A percentile compares a stretch with the other conserved stretches of the same genome.
phyloP scores from a whole-genome alignment of 257 asterid genomes.

The Euphrasia confusa region DNA sequence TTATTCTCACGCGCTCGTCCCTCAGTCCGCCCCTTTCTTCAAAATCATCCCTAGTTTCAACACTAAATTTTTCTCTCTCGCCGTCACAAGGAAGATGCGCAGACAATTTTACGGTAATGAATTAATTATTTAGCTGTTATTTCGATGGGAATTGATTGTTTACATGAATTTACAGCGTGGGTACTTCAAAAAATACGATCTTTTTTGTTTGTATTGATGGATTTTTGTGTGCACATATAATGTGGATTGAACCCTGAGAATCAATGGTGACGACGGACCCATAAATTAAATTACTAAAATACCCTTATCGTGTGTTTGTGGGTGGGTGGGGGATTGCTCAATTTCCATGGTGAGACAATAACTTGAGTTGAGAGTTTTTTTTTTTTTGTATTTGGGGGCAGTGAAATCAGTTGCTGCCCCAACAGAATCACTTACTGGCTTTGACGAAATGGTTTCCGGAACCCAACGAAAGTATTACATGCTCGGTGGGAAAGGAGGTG shows the following conservation, averaged over 20 bases:
- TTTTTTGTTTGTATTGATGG: too few relatives aligned
- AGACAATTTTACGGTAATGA: slow-evolving; percentile 39
- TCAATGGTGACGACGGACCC: neutral
- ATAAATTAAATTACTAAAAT: neutral
- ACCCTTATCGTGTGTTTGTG: neutral
- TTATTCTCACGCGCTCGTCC: slow-evolving; percentile 25
- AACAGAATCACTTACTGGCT: slow-evolving; percentile 60
- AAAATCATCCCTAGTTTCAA: slow-evolving; percentile 36
- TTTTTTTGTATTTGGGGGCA: slow-evolving; percentile 28
- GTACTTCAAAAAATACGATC: slow-evolving; percentile 8
- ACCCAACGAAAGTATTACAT: slow-evolving; percentile 88
- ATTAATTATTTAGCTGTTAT: too few relatives aligned
- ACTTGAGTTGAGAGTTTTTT: slow-evolving; percentile 14
- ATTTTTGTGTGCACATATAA: too few relatives aligned
- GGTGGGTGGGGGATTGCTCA: neutral
- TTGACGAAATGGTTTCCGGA: slow-evolving; percentile 89
- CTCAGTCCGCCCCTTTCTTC: slow-evolving; percentile 31
- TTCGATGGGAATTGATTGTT: neutral
- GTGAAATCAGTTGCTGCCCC: slow-evolving; percentile 80
- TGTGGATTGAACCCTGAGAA: neutral
- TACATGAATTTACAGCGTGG: slow-evolving; percentile 1
- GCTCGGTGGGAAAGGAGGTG: slow-evolving; percentile 99
- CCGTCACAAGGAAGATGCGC: slow-evolving; percentile 35
- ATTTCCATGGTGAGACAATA: neutral
- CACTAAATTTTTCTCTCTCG: slow-evolving; percentile 35